Evolutionary conservation across 2,329 filamentous ascomycete species (phyloP).

Genomic region (Colletotrichum acutatum): DNA sequence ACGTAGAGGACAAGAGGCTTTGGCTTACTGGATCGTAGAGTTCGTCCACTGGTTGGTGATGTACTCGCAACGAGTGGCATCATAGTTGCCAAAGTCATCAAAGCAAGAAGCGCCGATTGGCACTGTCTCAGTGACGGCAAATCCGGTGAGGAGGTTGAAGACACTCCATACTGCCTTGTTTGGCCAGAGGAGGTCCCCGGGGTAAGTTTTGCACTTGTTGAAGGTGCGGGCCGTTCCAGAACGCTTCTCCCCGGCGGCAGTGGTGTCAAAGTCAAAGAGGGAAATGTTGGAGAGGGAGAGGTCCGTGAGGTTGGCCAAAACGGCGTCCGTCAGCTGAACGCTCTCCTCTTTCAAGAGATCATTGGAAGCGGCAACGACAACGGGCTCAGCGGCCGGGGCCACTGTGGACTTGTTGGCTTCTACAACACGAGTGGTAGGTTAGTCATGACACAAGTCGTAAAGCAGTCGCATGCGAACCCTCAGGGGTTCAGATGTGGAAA

Average conservation of each 20-base stretch:
- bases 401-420: conserved; percentile 12
- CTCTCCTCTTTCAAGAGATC: conserved; percentile 15
- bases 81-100: conserved; percentile 37
- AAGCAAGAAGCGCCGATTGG: conserved; percentile 48
- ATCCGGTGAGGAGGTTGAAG: conserved; percentile 46
- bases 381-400: not conserved
- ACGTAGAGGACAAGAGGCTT: not conserved
- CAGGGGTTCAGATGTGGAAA: not conserved
- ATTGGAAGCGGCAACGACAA: not conserved
- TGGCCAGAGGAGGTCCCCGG: conserved; percentile 44
- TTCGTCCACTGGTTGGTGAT: conserved; percentile 43
- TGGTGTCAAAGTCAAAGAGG: conserved; percentile 41
- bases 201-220: conserved; percentile 46
- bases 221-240: conserved; percentile 38
- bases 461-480: not conserved
- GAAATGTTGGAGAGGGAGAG: conserved; percentile 43
- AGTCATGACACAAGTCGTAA: not conserved
- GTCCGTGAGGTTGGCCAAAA: conserved; percentile 44
- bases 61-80: conserved; percentile 41
- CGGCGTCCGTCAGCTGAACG: conserved; percentile 42
- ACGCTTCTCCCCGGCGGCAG: conserved; percentile 8
- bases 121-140: conserved; percentile 45
- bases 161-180: conserved; percentile 42
- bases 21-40: conserved; percentile 39
- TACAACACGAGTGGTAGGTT: not conserved